Evolutionary conservation across 208 protist genomes (phyloP).

Genomic region (Leishmania lainsoni): DNA sequence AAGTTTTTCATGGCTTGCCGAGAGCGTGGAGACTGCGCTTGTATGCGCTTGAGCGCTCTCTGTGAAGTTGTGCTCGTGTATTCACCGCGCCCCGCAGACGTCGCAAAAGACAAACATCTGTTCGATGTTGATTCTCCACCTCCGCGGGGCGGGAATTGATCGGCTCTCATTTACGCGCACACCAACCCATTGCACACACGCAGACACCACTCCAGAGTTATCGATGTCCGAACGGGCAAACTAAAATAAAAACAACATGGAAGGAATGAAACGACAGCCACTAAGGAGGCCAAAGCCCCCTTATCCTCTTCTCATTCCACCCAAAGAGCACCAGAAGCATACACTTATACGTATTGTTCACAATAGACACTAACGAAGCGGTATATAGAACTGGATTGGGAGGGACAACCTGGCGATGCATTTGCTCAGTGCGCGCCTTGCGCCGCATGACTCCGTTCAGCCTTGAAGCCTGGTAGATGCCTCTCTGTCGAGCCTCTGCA

Average conservation of each 20-base stretch:
- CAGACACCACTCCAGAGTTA: background rate
- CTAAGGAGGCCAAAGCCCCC: background rate
- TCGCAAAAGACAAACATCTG: background rate
- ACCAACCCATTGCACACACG: no score
- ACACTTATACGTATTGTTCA: background rate
- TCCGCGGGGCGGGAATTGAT: background rate
- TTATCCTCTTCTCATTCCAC: background rate
- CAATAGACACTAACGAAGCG: background rate
- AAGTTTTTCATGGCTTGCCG: conserved; percentile 69
- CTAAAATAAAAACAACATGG: background rate
- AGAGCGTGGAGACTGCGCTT: conserved; percentile 65
- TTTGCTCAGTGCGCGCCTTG: no score
- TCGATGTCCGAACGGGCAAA: background rate
- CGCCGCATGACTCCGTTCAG: no score
- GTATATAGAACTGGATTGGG: background rate
- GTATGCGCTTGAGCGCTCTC: conserved; percentile 38
- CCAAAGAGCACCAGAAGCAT: background rate
- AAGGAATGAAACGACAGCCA: background rate
- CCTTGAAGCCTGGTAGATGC: background rate
- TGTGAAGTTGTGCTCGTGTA: background rate
- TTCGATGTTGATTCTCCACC: background rate
- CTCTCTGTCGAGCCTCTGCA: background rate
- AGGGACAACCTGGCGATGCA: no score
- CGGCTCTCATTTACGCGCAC: background rate
- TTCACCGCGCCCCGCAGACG: background rate